Percentiles rank a stretch among this genome's conserved stretches.
Evolutionary conservation across 2,329 filamentous ascomycete species (phyloP).

Genomic region (Colletotrichum theobromicola): DNA sequence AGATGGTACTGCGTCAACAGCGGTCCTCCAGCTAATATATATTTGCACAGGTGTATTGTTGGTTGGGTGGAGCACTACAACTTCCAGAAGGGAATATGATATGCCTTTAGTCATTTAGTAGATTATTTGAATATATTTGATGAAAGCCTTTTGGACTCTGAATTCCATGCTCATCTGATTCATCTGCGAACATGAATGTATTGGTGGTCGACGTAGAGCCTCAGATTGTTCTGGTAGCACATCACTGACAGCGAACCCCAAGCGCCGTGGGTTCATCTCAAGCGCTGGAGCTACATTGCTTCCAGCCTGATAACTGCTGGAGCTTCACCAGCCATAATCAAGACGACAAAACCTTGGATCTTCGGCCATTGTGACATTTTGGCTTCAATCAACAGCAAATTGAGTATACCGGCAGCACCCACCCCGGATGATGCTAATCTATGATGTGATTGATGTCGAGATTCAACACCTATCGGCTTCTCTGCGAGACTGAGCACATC

Average conservation of each 20-base stretch:
- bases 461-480: background rate
- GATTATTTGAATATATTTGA: background rate
- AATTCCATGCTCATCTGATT: background rate
- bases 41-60: background rate
- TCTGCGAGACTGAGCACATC: background rate
- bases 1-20: background rate
- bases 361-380: fast-evolving
- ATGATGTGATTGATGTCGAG: background rate
- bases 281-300: background rate
- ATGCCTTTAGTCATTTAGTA: background rate
- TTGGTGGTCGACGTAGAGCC: no score
- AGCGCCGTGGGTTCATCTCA: background rate
- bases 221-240: no score
- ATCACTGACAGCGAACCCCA: background rate
- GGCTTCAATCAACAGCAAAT: background rate
- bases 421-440: no score
- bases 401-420: no score
- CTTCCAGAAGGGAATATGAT: background rate
- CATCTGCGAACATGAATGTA: no score
- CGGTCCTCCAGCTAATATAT: background rate
- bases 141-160: background rate
- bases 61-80: background rate
- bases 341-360: background rate
- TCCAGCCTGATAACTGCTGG: background rate
- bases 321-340: background rate